Percentiles rank a stretch among this genome's conserved stretches.
phyloP scores from a whole-genome alignment of 306 rosid species.

The Corylus avellana region DNA sequence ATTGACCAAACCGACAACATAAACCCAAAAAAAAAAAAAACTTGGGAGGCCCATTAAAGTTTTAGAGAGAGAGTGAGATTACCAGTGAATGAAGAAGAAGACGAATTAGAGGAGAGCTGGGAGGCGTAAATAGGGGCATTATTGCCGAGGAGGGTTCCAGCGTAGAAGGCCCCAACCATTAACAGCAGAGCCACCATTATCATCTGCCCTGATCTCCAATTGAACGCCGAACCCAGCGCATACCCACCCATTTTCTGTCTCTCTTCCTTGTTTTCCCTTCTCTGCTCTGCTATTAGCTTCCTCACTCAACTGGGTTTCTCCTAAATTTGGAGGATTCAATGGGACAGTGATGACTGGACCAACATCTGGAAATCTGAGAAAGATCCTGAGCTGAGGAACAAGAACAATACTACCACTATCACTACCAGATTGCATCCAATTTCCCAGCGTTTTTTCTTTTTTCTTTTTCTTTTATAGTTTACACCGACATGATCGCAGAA shows the following conservation, averaged over 20 bases:
- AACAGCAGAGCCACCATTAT: conserved; percentile 55
- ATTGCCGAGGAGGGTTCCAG: conserved; percentile 66
- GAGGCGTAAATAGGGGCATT: conserved; percentile 67
- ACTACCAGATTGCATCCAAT: too few relatives aligned
- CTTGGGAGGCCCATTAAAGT: background rate
- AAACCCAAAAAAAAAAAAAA: background rate
- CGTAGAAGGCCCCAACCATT: conserved; percentile 70
- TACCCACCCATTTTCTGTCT: conserved; percentile 34
- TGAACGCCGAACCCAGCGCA: conserved; percentile 44
- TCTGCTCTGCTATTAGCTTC: background rate
- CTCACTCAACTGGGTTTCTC: conserved; percentile 19
- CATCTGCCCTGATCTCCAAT: conserved; percentile 62
- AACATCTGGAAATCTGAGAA: background rate
- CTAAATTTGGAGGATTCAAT: background rate
- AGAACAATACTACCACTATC: background rate
- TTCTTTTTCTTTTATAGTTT: background rate
- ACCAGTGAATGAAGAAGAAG: conserved; percentile 38
- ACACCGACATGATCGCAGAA: background rate
- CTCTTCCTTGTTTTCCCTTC: background rate
- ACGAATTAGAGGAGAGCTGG: conserved; percentile 41
- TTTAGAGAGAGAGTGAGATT: background rate
- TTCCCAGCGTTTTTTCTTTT: background rate
- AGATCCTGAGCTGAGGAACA: background rate
- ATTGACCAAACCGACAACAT: background rate
- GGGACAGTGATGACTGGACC: background rate